Evolutionary conservation across 2,329 filamentous ascomycete genomes (phyloP), one percentile per base, ranked within the genome.

Genomic region (Emmonsia crescens): DNA sequence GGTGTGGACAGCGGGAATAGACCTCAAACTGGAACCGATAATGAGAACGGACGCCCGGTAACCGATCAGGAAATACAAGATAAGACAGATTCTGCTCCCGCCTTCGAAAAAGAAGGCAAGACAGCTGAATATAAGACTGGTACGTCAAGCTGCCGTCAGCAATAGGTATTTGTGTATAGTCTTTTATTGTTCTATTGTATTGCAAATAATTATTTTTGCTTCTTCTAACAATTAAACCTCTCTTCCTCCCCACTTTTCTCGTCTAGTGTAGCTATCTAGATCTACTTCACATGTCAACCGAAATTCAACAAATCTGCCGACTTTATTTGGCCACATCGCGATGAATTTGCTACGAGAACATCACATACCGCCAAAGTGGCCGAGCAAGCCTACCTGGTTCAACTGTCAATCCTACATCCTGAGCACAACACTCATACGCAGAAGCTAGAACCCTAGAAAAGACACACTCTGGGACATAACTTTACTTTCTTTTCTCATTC

Each of bases 61-160:
- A 10, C 6, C 19, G 16, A 16, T 5, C 40, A 44, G 27, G 19
- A 33, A 8, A 16, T 33, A 21, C 8, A 33, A 5, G 12, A 36
- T 14, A 16, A 16, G 44, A 36, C 16, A 14, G 14, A 36, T 57
- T 36, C 38, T 46, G 5, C 19, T 10, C 16, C 56, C 14, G 16
- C 40, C 14, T 9, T 6, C 19, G 56, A 10, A 33, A 27, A 57
- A 57, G 56, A 33, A 46, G 21, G 8, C 14, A 14, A 19, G 24
- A 57, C 27, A 44, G 1, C 24, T 12, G 27, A 46, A n/a, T 12
- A 6, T 21, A 57, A 57, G 40, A 56, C 21, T 24, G 40, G 56
- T 55, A 58, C 24, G 55, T 61, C 49, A 36, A 24, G 60, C 24
- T 58, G 57, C 33, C 19, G n/a, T 21, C 49, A 58, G 60, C 60